Conservation (phyloP, 1,284 basidiomycete genomes). For the Fomitopsis betulina region DNA sequence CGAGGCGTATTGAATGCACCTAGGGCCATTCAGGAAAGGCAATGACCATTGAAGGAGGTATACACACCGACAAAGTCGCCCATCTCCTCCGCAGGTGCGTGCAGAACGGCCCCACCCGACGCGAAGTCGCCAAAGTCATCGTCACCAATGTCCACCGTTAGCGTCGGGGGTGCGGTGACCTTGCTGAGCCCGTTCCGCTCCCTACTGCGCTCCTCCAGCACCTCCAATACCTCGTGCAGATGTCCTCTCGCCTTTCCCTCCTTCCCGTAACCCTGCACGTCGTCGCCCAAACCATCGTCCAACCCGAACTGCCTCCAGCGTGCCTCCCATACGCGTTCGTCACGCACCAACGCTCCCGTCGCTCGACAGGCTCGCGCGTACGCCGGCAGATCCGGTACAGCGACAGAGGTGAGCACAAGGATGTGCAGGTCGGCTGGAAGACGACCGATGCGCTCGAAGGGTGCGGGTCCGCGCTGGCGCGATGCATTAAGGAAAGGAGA, state of each 20-base stretch:
- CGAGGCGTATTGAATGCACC: conserved; percentile 15
- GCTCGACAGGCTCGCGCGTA: conserved; percentile 69
- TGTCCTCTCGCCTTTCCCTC: neutral
- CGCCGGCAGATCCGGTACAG: conserved; percentile 74
- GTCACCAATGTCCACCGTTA: conserved; percentile 50
- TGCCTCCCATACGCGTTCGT: conserved; percentile 74
- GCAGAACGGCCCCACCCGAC: conserved; percentile 30
- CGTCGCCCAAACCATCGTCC: conserved; percentile 23
- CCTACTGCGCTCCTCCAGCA: conserved; percentile 46
- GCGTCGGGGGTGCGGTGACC: conserved; percentile 47
- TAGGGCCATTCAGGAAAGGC: neutral
- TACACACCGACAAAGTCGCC: conserved; percentile 50
- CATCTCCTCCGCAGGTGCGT: conserved; percentile 41
- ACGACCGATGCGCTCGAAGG: conserved; percentile 56
- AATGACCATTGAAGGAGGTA: neutral
- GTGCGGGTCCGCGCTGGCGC: conserved; percentile 25
- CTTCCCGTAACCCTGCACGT: neutral
- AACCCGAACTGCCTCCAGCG: conserved; percentile 63
- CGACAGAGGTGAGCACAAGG: conserved; percentile 65
- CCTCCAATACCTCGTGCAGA: conserved; percentile 51
- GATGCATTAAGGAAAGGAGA: conserved; percentile 9
- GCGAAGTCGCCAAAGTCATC: conserved; percentile 93
- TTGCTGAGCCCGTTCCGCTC: conserved; percentile 32
- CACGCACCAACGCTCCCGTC: conserved; percentile 56
- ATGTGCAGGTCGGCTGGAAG: conserved; percentile 77